Base-by-base conservation (phyloP, 1,284 basidiomycete species). In the Singerocomus inundabilis region DNA sequence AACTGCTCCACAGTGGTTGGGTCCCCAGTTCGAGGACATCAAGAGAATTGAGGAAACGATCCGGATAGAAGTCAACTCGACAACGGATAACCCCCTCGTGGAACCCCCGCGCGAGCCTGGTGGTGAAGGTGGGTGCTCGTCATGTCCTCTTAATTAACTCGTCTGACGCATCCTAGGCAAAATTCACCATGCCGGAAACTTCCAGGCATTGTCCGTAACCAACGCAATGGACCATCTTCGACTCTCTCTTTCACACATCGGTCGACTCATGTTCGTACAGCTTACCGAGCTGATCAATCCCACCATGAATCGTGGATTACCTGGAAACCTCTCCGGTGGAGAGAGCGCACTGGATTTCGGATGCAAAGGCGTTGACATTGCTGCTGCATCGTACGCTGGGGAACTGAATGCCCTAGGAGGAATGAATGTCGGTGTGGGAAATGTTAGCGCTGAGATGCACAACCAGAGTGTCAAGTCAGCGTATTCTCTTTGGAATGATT, bases 221-320 rank as follows among this genome's bases (percentile, higher is more conserved):
- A 91, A 91, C 51, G 85, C 86, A 6, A 92, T 93, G 85, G 92
- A 94, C 67, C 90, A 91, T 67, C 88, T 88, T 5, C 84, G 91
- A 16, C 80, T 93, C 35, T 79, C 86, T 4, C 72, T 94, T 28
- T 82, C 91, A 57, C 88, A 91, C 60, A 79, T 93, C 49, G 92
- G 91, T 52, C 91, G 91, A 68, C 71, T 94, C 42, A 72, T 91
- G 51, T 94, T 93, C 67, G 78, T 88, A 15, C 92, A 95, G 66
- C 79, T 82, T 60, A 89, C 91, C 0, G 92, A 95, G 67, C 76
- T 93, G 25, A 73, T 88, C 59, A 92, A 93, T 68, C 87, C 87
- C 15, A 57, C 73, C 7, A 90, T 91, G 86, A 93, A 92, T 70
- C 82, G 84, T 40, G 91, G 91, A 8, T 73, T 93, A 13, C 86